phyloP scores from a whole-genome alignment of 805 yeast species.

The Zygosaccharomyces bisporus region DNA sequence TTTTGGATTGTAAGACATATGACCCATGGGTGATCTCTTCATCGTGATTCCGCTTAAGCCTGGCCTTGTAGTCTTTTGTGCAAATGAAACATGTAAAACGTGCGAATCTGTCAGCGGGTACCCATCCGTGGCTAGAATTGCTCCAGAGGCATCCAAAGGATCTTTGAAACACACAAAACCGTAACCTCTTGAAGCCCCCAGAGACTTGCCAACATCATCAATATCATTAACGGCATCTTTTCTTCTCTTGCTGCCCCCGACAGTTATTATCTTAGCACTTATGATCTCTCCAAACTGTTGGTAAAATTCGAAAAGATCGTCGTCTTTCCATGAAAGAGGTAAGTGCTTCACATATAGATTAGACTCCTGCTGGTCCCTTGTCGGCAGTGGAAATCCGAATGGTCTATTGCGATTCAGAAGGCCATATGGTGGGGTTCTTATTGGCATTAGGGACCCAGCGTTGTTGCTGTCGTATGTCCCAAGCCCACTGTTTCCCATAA shows the following conservation, averaged over 20 bases:
- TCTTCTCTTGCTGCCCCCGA: constrained; percentile 30
- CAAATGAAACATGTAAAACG: constrained; percentile 65
- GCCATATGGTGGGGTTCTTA: constrained; percentile 9
- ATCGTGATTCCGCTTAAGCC: neutral
- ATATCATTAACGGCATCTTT: constrained; percentile 7
- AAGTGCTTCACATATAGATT: constrained; percentile 69
- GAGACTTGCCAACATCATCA: constrained; percentile 7
- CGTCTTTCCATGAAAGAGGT: constrained; percentile 53
- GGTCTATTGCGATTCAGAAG: constrained; percentile 8
- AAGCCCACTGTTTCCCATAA: constrained; percentile 1
- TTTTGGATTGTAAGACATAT: constrained; percentile 22
- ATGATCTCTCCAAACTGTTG: constrained; percentile 47
- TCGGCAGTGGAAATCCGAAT: constrained; percentile 33
- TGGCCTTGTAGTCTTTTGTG: constrained; percentile 43
- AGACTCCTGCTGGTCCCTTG: constrained; percentile 56
- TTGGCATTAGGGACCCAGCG: constrained; percentile 5
- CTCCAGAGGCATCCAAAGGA: constrained; percentile 63
- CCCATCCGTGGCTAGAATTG: constrained; percentile 51
- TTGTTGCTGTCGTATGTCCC: constrained; percentile 8
- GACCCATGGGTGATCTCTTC: neutral
- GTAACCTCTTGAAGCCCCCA: constrained; percentile 59
- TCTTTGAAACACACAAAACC: constrained; percentile 75
- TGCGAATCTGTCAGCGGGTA: constrained; percentile 45
- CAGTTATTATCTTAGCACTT: constrained; percentile 54
- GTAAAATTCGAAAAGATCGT: constrained; percentile 45